Evolutionary conservation across 2,329 filamentous ascomycete genomes (phyloP).

Genomic region (Berkeleyomyces rouxiae): DNA sequence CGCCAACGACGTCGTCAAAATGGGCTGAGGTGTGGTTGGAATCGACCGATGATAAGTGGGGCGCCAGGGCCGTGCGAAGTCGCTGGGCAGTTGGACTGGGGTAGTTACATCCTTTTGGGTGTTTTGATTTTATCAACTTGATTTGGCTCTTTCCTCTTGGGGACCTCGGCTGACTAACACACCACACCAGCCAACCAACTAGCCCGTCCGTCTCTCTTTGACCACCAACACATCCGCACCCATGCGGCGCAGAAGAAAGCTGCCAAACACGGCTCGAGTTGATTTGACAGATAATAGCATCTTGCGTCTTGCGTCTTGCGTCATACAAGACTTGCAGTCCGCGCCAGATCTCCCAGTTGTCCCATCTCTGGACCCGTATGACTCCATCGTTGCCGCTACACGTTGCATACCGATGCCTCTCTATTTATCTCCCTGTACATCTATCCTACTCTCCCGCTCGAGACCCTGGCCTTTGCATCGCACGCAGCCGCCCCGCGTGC

Average conservation of each 20-base stretch:
- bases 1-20: slow-evolving; percentile 12
- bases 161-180: neutral
- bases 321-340: neutral
- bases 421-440: neutral
- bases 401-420: neutral
- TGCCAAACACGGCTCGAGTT: too few relatives aligned
- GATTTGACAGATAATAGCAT: too few relatives aligned
- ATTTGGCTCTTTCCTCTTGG: neutral
- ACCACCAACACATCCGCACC: neutral
- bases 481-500: neutral
- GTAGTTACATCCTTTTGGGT: neutral
- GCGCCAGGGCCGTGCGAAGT: slow-evolving; percentile 8
- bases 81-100: slow-evolving; percentile 5
- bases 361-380: too few relatives aligned
- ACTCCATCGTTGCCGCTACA: too few relatives aligned
- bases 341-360: neutral
- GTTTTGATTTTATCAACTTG: neutral
- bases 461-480: too few relatives aligned
- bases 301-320: neutral
- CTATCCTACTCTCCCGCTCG: neutral
- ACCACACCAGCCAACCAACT: neutral
- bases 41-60: slow-evolving; percentile 14
- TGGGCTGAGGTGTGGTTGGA: slow-evolving; percentile 13
- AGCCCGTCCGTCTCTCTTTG: neutral
- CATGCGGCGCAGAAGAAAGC: too few relatives aligned